A percentile compares a stretch with the other conserved stretches of the same genome.
These are phyloP conservation scores for Scedosporium aurantiacum DNA, from an alignment of 2,329 filamentous ascomycete genomes.

Conservation along the genomic window DNA sequence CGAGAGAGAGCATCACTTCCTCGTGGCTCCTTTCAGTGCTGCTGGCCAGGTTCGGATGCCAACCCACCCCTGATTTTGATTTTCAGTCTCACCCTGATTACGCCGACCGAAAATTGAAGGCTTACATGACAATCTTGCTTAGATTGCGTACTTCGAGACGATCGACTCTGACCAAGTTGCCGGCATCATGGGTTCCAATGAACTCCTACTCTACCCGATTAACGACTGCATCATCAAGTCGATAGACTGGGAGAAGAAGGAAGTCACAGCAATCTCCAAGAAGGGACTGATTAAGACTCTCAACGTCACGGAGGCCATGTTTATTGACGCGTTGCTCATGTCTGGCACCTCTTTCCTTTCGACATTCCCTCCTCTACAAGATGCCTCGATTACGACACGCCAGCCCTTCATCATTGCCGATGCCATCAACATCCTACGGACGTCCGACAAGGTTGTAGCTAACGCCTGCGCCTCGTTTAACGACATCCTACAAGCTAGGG, in stretches of 20 bases:
- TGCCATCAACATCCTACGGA: constrained; percentile 64
- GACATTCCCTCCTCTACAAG: constrained; percentile 66
- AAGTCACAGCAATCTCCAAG: constrained; percentile 53
- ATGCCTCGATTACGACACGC: constrained; percentile 39
- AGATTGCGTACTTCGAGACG: constrained; percentile 72
- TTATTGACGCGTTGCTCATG: constrained; percentile 75
- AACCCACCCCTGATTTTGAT: constrained; percentile 4
- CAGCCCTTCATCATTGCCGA: constrained; percentile 57
- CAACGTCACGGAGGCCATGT: constrained; percentile 55
- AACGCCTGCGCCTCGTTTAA: constrained; percentile 66
- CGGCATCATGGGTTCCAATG: constrained; percentile 72
- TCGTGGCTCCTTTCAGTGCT: constrained; percentile 79
- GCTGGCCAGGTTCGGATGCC: constrained; percentile 59
- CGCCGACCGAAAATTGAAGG: not conserved
- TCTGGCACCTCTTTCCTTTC: constrained; percentile 71
- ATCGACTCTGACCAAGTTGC: constrained; percentile 56
- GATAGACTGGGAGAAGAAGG: constrained; percentile 58
- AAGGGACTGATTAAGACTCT: constrained; percentile 60
- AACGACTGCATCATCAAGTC: constrained; percentile 58
- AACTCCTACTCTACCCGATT: constrained; percentile 76
- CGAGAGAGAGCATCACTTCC: constrained; percentile 58
- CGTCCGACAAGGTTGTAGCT: constrained; percentile 58
- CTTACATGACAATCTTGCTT: constrained; percentile 61
- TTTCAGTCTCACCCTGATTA: constrained; percentile 14
- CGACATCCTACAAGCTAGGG: constrained; percentile 62